These are phyloP conservation scores for Ajuga reptans DNA, from an alignment of 305 asterid species.

Conservation along the genomic window DNA sequence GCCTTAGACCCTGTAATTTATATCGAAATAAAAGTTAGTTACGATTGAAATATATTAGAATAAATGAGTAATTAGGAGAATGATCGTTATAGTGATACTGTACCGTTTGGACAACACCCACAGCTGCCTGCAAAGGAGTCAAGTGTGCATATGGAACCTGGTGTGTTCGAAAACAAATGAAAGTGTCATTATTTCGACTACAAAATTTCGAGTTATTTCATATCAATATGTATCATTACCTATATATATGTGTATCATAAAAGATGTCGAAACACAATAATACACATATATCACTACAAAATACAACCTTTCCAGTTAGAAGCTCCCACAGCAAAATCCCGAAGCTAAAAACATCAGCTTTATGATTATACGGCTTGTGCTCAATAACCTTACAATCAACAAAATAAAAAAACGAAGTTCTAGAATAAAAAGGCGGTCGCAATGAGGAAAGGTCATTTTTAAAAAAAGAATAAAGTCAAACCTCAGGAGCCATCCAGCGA, in stretches of 20 bases:
- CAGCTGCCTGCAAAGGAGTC: constrained; percentile 91
- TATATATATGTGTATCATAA: no score
- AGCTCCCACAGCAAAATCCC: constrained; percentile 84
- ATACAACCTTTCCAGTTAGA: constrained; percentile 67
- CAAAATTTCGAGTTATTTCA: background rate
- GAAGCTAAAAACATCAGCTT: constrained; percentile 83
- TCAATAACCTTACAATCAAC: constrained; percentile 54
- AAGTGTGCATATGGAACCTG: constrained; percentile 74
- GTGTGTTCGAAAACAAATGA: constrained; percentile 16
- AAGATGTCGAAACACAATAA: no score
- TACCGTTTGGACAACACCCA: constrained; percentile 86
- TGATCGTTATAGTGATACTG: background rate
- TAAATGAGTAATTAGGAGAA: background rate
- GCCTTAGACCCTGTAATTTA: constrained; percentile 58
- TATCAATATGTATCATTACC: no score
- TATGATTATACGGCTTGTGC: constrained; percentile 77
- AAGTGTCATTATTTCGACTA: constrained; percentile 17
- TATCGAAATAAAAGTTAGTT: background rate
- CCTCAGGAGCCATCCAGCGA: constrained; percentile 99
- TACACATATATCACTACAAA: background rate
- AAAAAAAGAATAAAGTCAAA: constrained; percentile 13
- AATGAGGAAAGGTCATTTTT: background rate
- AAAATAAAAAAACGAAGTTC: background rate
- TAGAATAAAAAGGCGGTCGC: background rate
- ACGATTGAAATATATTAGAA: no score